phyloP scores from a whole-genome alignment of 164 flowering plant species.

The Saururus chinensis region DNA sequence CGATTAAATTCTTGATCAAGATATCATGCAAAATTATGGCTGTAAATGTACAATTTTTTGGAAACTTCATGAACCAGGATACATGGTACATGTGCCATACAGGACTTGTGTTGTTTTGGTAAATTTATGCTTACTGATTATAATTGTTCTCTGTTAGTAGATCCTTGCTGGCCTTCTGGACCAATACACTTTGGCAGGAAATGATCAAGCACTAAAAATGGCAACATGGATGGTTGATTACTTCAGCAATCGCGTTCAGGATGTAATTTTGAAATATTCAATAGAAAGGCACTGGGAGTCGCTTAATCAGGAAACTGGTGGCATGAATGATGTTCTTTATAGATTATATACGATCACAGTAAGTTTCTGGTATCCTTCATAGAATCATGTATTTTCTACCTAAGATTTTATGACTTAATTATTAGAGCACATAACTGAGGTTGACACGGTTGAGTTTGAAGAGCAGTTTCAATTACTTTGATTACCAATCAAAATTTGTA shows the following conservation, averaged over 20 bases:
- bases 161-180: conserved; percentile 91
- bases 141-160: conserved; percentile 21
- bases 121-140: neutral
- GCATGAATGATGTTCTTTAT: conserved; percentile 96
- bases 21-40: no score
- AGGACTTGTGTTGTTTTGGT: neutral
- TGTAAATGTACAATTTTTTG: no score
- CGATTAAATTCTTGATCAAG: no score
- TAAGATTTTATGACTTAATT: no score
- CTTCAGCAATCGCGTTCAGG: conserved; percentile 72
- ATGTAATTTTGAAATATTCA: conserved; percentile 46
- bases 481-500: neutral
- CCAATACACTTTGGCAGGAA: conserved; percentile 57
- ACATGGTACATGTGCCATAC: no score
- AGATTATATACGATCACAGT: conserved; percentile 59
- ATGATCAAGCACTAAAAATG: conserved; percentile 61
- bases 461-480: neutral
- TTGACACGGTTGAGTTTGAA: no score
- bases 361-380: neutral
- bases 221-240: conserved; percentile 71
- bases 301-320: conserved; percentile 89
- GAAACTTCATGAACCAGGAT: no score
- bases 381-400: no score
- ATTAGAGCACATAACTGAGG: no score
- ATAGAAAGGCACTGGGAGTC: conserved; percentile 62